These are phyloP conservation scores for Durotheca rogersii DNA, from an alignment of 495 filamentous ascomycete genomes.

Conservation along the genomic window DNA sequence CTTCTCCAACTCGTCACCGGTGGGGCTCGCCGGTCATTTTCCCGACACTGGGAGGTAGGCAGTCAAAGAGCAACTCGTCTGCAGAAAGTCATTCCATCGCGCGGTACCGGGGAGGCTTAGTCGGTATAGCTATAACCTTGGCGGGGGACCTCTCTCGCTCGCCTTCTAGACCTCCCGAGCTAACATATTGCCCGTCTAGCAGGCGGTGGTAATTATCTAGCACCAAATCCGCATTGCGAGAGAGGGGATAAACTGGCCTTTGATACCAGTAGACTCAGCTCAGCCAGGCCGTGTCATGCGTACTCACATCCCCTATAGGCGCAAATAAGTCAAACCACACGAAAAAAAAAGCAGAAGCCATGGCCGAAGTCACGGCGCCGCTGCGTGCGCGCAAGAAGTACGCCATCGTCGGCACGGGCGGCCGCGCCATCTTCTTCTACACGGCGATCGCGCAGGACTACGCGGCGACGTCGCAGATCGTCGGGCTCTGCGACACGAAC, in stretches of 20 bases:
- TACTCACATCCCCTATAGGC: too few species aligned
- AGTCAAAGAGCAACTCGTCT: not conserved
- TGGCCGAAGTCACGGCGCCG: conserved; percentile 19
- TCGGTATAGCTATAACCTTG: not conserved
- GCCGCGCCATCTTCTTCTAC: conserved; percentile 57
- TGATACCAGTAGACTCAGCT: too few species aligned
- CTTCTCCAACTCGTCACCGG: conserved; percentile 19
- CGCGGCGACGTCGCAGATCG: conserved; percentile 47
- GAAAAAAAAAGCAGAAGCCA: conserved; percentile 6
- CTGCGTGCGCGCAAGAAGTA: conserved; percentile 37
- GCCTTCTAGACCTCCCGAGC: too few species aligned
- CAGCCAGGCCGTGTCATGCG: too few species aligned
- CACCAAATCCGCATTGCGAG: too few species aligned
- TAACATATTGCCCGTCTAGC: too few species aligned
- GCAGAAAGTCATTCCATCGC: too few species aligned
- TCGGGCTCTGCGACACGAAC: conserved; percentile 54
- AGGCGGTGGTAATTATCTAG: too few species aligned
- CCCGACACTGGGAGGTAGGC: conserved; percentile 19
- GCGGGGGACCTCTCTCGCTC: too few species aligned
- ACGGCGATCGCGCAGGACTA: conserved; percentile 53
- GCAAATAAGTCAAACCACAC: not conserved
- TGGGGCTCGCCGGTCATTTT: conserved; percentile 12
- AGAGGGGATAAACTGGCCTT: too few species aligned
- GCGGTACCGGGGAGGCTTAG: too few species aligned
- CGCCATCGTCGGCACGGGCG: conserved; percentile 48